Evolutionary conservation across 768 basidiomycete genomes (phyloP).

Genomic region (Termitomyces sp.): DNA sequence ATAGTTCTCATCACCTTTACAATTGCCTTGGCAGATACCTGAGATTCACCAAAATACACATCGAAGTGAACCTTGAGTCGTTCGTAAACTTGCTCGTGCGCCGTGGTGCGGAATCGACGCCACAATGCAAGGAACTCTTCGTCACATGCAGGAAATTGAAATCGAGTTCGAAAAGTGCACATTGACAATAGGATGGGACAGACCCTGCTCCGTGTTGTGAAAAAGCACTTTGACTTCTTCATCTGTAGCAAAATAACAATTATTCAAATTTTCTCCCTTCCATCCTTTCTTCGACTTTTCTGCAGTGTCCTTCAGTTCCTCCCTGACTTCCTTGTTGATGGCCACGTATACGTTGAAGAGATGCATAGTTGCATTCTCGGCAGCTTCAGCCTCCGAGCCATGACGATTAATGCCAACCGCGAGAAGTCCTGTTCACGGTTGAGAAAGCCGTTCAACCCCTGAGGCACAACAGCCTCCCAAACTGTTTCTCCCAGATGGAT

Average conservation of each 20-base stretch:
- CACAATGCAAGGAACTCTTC: constrained; percentile 78
- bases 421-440: constrained; percentile 56
- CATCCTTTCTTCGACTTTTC: constrained; percentile 24
- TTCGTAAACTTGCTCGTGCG: constrained; percentile 82
- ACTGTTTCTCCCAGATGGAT: constrained; percentile 78
- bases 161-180: no score
- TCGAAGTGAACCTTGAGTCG: constrained; percentile 88
- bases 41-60: constrained; percentile 85
- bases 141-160: constrained; percentile 42
- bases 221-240: constrained; percentile 50
- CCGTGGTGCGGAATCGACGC: constrained; percentile 85
- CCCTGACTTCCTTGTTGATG: constrained; percentile 67
- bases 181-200: not conserved
- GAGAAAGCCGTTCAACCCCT: no score
- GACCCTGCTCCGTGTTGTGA: constrained; percentile 5
- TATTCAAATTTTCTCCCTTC: constrained; percentile 20
- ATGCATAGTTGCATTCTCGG: constrained; percentile 87
- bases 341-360: constrained; percentile 91
- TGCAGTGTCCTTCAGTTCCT: constrained; percentile 16
- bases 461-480: constrained; percentile 23
- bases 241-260: constrained; percentile 78
- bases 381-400: constrained; percentile 75
- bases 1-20: constrained; percentile 60
- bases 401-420: constrained; percentile 91
- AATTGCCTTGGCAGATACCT: constrained; percentile 64